Evolutionary conservation across 1,139 yeast species (phyloP).

Genomic region (Saccharomyces hybrid): DNA sequence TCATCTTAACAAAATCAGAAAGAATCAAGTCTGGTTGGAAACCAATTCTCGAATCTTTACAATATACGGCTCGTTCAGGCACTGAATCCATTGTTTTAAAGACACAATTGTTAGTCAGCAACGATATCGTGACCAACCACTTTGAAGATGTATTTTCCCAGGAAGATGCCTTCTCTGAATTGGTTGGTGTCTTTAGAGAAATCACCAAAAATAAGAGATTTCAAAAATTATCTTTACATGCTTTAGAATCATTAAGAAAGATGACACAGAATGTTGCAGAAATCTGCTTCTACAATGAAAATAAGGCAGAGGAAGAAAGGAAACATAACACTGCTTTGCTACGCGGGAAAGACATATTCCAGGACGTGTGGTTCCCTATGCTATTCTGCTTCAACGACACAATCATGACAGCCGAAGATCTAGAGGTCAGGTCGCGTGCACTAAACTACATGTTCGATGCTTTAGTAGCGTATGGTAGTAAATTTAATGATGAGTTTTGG

Average conservation of each 20-base stretch:
- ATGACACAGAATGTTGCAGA: constrained; percentile 56
- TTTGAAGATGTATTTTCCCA: constrained; percentile 59
- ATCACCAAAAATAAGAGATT: constrained; percentile 77
- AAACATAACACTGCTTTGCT: constrained; percentile 37
- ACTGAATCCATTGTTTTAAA: constrained; percentile 53
- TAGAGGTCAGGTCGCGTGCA: constrained; percentile 90
- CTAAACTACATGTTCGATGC: constrained; percentile 75
- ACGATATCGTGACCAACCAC: constrained; percentile 53
- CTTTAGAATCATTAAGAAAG: constrained; percentile 66
- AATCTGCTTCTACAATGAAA: constrained; percentile 34
- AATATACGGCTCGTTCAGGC: constrained; percentile 32
- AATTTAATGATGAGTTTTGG: constrained; percentile 76
- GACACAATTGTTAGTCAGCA: constrained; percentile 54
- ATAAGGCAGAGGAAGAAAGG: constrained; percentile 44
- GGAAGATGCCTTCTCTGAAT: constrained; percentile 60
- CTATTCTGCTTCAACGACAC: constrained; percentile 77
- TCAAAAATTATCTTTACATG: constrained; percentile 72
- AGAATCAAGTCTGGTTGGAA: constrained; percentile 92
- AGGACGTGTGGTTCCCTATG: constrained; percentile 58
- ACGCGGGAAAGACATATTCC: constrained; percentile 34
- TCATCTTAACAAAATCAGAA: constrained; percentile 68
- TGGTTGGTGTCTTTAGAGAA: constrained; percentile 71
- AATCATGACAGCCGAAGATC: constrained; percentile 86
- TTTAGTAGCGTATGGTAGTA: constrained; percentile 67
- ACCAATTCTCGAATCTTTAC: constrained; percentile 71